Evolutionary conservation across 2,329 filamentous ascomycete species (phyloP), one percentile per base, ranked within the genome.

Genomic region (Phialocephala sp.): DNA sequence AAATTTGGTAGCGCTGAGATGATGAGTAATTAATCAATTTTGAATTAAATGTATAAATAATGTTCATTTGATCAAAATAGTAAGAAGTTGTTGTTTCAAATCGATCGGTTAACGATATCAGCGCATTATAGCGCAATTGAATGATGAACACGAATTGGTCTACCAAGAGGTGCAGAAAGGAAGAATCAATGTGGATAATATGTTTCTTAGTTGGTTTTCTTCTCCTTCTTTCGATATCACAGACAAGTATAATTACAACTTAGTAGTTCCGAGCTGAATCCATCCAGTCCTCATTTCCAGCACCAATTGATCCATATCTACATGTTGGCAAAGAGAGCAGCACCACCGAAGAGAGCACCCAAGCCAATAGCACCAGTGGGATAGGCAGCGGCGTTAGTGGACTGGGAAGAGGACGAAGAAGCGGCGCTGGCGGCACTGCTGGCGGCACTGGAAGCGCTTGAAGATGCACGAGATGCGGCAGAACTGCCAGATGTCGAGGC

Each of bases 291-390:
- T 22, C 27, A 37, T 36, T 37, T 22, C 35, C 22, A 32, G 36
- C 6, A 36, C 14, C 32, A 20, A 37, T 37, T 22, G 36, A 37
- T 22, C 36, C 36, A 6, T 22, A 59, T 59, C 62, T 74, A 75
- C 66, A 75, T 56, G 61, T 72, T 71, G 41, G 68, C 72, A 32
- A 73, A 66, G n/a, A 73, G 43, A 39, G 71, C 72, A 18, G 68
- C 73, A 66, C 67, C 72, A 63, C 73, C 73, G 22, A 75, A 73
- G 1, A 75, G 64, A 62, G 72, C 73, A 41, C 72, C 72, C 12
- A 70, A 62, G 54, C 69, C 73, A 35, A 75, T 67, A 54, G 72
- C 73, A 64, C 67, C 73, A 65, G 72, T 73, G 50, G 69, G 72
- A 15, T 66, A 64, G 5, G 72, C 66, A 11, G 70, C 72, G 52